Base-by-base conservation (phyloP, 805 yeast genomes). In the Yarrowia yakushimensis region DNA sequence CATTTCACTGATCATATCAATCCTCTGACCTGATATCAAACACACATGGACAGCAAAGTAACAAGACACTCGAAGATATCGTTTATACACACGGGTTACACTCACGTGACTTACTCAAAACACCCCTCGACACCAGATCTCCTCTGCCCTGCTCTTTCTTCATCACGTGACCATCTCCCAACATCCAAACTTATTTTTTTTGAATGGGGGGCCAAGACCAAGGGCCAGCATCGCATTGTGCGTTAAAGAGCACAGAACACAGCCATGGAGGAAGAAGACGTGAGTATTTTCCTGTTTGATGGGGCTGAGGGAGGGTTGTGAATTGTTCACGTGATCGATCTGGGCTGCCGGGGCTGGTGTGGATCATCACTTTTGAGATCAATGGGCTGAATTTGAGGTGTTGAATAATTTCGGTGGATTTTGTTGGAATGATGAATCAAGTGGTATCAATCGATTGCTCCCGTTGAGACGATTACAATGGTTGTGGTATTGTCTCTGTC, bases 251-350 rank as follows among this genome's bases (percentile, higher is more conserved):
- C 52, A 18, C 23, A 18, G 23, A 30, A 18, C 18, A 45, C 52
- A 45, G n/a, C 4, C 22, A 45, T 45, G 52, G 52, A 45, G 25
- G 52, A 45, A 12, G 52, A 45, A 45, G 52, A 45, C 36, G 52
- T 45, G 52, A 45, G 52, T 45, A 28, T 45, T 20, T 45, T 20
- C 5, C 10, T 17, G 33, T 2, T 8, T 4, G 25, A 30, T 1
- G 18, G 12, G 18, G 27, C 12, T 1, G 5, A 9, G 17, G n/a
- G 3, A 5, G 7, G 12, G 27, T 8, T 25, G n/a, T n/a, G 5
- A 4, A 12, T 10, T 12, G 31, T 3, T 45, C 36, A 18, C 52
- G 25, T 45, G 52, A 30, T 9, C n/a, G n/a, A n/a, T n/a, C n/a
- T n/a, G n/a, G n/a, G n/a, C n/a, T n/a, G n/a, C n/a, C n/a, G n/a